Evolutionary conservation across 2,329 filamentous ascomycete genomes (phyloP).

Genomic region (Ophiostoma sp.): DNA sequence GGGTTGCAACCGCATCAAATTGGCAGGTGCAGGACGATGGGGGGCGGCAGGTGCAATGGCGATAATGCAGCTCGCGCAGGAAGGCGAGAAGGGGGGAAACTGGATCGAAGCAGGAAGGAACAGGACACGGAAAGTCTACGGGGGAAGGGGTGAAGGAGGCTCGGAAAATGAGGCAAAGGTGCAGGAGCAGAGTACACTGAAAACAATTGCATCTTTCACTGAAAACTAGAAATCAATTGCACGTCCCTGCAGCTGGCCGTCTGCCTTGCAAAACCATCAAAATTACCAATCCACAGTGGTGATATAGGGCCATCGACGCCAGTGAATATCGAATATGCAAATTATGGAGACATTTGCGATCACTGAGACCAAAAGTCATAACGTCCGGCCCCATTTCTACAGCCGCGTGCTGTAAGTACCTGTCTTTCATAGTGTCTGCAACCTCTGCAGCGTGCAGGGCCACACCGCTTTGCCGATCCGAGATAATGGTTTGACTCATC

Average conservation of each 20-base stretch:
- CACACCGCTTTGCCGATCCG: constrained; percentile 23
- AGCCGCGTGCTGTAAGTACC: not conserved
- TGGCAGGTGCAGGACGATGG: constrained; percentile 6
- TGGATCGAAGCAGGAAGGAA: constrained; percentile 1
- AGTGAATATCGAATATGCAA: not conserved
- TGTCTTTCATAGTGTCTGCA: not conserved
- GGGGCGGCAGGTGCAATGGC: constrained; percentile 8
- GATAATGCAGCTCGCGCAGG: not conserved
- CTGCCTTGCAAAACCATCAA: not conserved
- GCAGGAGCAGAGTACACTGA: not conserved
- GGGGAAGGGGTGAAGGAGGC: not conserved
- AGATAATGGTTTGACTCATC: constrained; percentile 24
- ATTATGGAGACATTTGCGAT: not conserved
- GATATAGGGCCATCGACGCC: not conserved
- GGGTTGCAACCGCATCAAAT: constrained; percentile 9
- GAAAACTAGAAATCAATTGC: not conserved
- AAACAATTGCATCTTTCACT: too few species aligned
- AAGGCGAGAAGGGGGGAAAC: not conserved
- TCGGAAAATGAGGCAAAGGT: not conserved
- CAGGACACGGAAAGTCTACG: not conserved
- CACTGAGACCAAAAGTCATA: not conserved
- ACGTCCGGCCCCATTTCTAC: not conserved
- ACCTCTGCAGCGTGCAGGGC: not conserved
- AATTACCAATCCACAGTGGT: not conserved
- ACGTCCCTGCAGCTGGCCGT: not conserved